Evolutionary conservation across 148 eudicot species (phyloP), one percentile per base, ranked within the genome.

Genomic region (Chenopodium berlandieri): DNA sequence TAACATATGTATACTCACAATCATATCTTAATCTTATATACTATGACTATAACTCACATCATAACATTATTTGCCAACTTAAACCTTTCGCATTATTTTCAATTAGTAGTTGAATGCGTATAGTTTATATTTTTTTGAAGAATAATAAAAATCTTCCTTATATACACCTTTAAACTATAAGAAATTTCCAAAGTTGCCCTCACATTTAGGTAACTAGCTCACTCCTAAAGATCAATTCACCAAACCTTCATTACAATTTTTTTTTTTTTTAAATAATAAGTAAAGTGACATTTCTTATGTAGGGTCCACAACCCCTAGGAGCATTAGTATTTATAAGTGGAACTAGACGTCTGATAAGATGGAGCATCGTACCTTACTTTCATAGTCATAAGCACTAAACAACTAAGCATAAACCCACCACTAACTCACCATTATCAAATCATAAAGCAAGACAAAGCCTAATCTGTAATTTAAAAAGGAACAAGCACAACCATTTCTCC

Each of bases 311-410:
- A 73, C 78, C 34, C 78, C 34, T 47, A 44, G 76, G 71, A 52
- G 76, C 82, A 79, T 72, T 72, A 58, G 44, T 63, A 69, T 80
- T 71, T 69, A 52, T 74, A 74, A 75, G 78, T 81, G 83, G 83
- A 81, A 73, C 22, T 56, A 50, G 37, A 80, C 82, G 37, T 62
- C n/a, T 48, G 27, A 63, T 63, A 80, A 75, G 78, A 74, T 74
- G 69, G 66, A 81, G 78, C 78, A 81, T 67, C 74, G 63, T 64
- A 79, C 73, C 73, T 48, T 81, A 54, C 44, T 81, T 82, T 76
- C 75, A 75, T 76, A 75, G 30, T 82, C 74, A 75, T 65, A 75
- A 81, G 74, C 83, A 81, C 83, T 75, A 32, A 81, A 32, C 52
- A 66, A 75, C 48, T 81, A 75, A 16, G 56, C 75, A 69, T 67